A percentile compares a stretch with the other conserved stretches of the same genome.
Evolutionary conservation across 129 eudicot genomes (phyloP).

Genomic region (Lactuca sativa): DNA sequence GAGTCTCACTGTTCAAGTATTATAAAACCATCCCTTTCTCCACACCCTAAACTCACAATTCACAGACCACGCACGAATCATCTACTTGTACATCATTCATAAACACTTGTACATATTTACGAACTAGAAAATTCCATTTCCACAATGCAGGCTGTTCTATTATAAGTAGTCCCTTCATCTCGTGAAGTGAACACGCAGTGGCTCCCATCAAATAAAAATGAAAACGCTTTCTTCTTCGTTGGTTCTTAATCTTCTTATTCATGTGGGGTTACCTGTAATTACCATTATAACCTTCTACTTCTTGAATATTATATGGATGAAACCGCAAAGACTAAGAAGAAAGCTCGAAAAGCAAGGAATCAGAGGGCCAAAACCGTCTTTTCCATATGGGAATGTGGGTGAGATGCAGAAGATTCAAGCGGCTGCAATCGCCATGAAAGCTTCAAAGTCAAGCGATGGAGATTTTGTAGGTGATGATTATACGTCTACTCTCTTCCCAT

Average conservation of each 20-base stretch:
- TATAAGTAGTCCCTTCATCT: slow-evolving; percentile 18
- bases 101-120: slow-evolving; percentile 1
- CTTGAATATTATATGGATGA: slow-evolving; percentile 46
- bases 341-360: slow-evolving; percentile 70
- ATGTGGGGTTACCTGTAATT: slow-evolving; percentile 25
- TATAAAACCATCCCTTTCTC: background rate
- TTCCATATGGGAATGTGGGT: slow-evolving; percentile 61
- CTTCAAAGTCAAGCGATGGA: slow-evolving; percentile 22
- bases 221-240: slow-evolving; percentile 19
- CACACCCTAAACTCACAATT: slow-evolving; percentile 4
- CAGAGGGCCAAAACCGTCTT: slow-evolving; percentile 72
- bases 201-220: slow-evolving; percentile 25
- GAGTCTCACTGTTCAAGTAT: background rate
- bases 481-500: slow-evolving; percentile 72
- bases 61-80: background rate
- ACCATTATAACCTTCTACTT: slow-evolving; percentile 30
- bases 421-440: slow-evolving; percentile 25
- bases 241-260: slow-evolving; percentile 24
- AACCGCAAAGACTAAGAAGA: slow-evolving; percentile 48
- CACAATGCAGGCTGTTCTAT: background rate
- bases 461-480: slow-evolving; percentile 80
- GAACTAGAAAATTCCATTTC: slow-evolving; percentile 7
- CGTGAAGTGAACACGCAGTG: slow-evolving; percentile 4
- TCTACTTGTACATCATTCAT: slow-evolving; percentile 16
- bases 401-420: slow-evolving; percentile 82